Conservation (phyloP, 2,329 filamentous ascomycete species). For the Fusarium gaditjirri region DNA sequence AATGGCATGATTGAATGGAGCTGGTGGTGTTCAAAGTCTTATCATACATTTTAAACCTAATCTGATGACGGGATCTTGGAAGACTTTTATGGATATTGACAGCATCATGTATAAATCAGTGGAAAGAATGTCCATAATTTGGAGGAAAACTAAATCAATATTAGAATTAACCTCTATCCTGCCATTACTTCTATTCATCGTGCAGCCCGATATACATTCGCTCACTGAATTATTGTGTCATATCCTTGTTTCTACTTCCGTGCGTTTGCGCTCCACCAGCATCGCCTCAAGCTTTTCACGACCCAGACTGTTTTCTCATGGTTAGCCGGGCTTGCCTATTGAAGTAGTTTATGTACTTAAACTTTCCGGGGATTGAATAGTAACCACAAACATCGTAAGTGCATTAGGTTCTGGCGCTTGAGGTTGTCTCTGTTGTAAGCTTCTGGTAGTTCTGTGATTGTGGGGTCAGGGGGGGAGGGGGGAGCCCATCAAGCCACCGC, state of each 20-base stretch:
- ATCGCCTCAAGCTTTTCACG: background rate
- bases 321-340: background rate
- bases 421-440: background rate
- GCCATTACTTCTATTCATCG: accelerated
- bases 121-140: background rate
- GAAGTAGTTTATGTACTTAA: background rate
- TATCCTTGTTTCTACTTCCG: too few species aligned
- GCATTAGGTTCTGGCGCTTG: background rate
- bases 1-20: background rate
- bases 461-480: background rate
- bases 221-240: background rate
- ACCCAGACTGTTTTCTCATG: background rate
- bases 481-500: background rate
- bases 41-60: background rate
- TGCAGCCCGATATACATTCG: background rate
- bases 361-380: background rate
- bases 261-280: background rate
- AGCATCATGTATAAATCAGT: background rate
- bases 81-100: too few species aligned
- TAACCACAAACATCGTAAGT: background rate
- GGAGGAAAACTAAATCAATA: background rate
- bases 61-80: background rate
- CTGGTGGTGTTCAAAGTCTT: background rate
- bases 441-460: background rate
- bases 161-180: accelerated